Base-by-base conservation (phyloP, 2,329 filamentous ascomycete genomes). In the Hypomyces rosellus region DNA sequence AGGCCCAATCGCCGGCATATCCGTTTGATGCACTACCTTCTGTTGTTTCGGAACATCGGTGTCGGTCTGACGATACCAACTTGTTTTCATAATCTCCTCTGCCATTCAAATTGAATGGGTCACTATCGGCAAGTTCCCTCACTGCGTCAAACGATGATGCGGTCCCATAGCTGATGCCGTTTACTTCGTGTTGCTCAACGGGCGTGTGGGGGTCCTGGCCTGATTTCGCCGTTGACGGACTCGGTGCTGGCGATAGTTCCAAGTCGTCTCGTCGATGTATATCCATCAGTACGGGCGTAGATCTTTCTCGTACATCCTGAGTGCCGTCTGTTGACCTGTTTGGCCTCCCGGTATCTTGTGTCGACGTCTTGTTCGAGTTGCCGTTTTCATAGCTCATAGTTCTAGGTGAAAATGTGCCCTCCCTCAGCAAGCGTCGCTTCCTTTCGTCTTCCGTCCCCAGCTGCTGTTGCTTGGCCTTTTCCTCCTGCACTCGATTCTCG, bases 401-500 rank as follows among this genome's bases (percentile, higher is more conserved):
- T 46, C 70, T 69, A 22, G 74, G 72, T 16, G 74, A 76, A 11
- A 74, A 65, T 1, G 71, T 66, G 30, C 68, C 70, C 34, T 78
- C 70, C 12, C 65, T 65, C 20, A 68, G 57, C 22, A 69, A 56
- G 16, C 64, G 61, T 38, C 60, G 67, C 50, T 57, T 66, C 49
- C 63, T 63, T 25, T 68, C 62, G n/a, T 67, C 62, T 13, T 69
- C 71, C 59, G 72, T 71, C 4, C 20, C 39, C 25, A n/a, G 13
- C 42, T 61, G 51, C 6, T 52, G 49, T 43, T 69, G 54, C 52
- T 70, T 76, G 36, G 75, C 72, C 62, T 83, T 81, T 57, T 86
- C 85, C 45, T 83, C 74, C 36, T 78, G 74, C 39, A 92, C 80
- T 55, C 78, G 82, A 44, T 71, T 71, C 58, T 88, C 80, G 78